Evolutionary conservation across 2,329 filamentous ascomycete species (phyloP).

Genomic region (Penicillium crustosum): DNA sequence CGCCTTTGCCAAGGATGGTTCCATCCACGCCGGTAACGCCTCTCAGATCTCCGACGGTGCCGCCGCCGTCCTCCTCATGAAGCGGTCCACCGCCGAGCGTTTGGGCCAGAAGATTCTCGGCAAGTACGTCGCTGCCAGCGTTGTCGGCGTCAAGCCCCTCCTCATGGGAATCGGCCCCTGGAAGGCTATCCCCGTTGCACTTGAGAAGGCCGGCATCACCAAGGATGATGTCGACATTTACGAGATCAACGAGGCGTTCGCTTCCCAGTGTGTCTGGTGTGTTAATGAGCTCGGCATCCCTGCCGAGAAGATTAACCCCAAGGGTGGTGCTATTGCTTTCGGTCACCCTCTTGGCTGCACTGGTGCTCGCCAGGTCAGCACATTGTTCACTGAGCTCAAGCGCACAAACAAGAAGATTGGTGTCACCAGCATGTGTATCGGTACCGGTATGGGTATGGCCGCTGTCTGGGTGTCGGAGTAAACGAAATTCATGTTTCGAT

Average conservation of each 20-base stretch:
- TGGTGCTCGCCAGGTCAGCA: constrained; percentile 89
- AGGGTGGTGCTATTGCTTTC: constrained; percentile 94
- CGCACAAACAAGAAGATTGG: constrained; percentile 82
- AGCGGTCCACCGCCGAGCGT: constrained; percentile 81
- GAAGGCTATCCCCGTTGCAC: constrained; percentile 90
- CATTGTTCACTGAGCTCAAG: constrained; percentile 84
- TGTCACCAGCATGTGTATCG: constrained; percentile 93
- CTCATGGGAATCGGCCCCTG: constrained; percentile 96
- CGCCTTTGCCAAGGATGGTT: constrained; percentile 86
- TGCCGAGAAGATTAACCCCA: constrained; percentile 88
- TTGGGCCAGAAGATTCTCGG: constrained; percentile 87
- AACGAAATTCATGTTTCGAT: constrained; percentile 19
- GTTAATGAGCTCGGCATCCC: constrained; percentile 82
- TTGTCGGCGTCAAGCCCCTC: constrained; percentile 86
- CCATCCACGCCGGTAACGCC: constrained; percentile 94
- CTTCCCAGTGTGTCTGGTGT: constrained; percentile 91
- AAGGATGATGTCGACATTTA: constrained; percentile 94
- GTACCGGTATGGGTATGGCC: constrained; percentile 97
- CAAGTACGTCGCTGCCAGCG: constrained; percentile 82
- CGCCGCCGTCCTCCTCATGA: constrained; percentile 93
- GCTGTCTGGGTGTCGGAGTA: constrained; percentile 95
- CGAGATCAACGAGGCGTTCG: constrained; percentile 99
- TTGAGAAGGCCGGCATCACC: constrained; percentile 80
- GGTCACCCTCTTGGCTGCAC: constrained; percentile 94
- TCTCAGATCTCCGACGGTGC: constrained; percentile 95